Conservation (phyloP, 768 basidiomycete genomes). For the Psilocybe subaeruginosa region DNA sequence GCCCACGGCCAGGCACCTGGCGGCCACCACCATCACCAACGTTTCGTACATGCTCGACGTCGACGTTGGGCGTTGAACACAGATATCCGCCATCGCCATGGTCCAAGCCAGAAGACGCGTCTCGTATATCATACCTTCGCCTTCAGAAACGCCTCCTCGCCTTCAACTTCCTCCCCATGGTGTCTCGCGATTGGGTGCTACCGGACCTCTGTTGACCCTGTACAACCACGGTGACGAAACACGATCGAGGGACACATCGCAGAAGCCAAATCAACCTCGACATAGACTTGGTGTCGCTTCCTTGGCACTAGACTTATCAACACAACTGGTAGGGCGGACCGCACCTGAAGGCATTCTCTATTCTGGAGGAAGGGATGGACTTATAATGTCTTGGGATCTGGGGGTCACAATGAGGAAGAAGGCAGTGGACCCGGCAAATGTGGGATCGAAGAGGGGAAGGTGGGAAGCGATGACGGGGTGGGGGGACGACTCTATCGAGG, state of each 20-base stretch:
- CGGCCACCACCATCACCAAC: background rate
- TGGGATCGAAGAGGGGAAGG: slow-evolving; percentile 35
- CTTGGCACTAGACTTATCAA: slow-evolving; percentile 86
- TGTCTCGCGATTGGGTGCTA: slow-evolving; percentile 63
- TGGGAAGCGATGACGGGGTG: slow-evolving; percentile 90
- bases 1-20: background rate
- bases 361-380: slow-evolving; percentile 86
- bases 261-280: slow-evolving; percentile 56
- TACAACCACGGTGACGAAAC: slow-evolving; percentile 21
- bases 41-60: background rate
- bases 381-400: slow-evolving; percentile 88
- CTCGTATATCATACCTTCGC: slow-evolving; percentile 86
- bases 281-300: slow-evolving; percentile 88
- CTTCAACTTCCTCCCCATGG: slow-evolving; percentile 75
- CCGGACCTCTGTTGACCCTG: slow-evolving; percentile 66
- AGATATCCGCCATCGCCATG: slow-evolving; percentile 18
- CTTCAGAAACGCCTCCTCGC: slow-evolving; percentile 60
- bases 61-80: background rate
- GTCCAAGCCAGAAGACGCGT: slow-evolving; percentile 65
- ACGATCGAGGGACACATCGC: slow-evolving; percentile 15
- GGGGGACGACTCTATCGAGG: slow-evolving; percentile 70
- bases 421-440: slow-evolving; percentile 22
- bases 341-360: slow-evolving; percentile 88
- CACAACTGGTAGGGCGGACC: slow-evolving; percentile 65
- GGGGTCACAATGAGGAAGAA: slow-evolving; percentile 63